phyloP scores from a whole-genome alignment of 148 eudicot genomes.

The Polygonum aviculare region DNA sequence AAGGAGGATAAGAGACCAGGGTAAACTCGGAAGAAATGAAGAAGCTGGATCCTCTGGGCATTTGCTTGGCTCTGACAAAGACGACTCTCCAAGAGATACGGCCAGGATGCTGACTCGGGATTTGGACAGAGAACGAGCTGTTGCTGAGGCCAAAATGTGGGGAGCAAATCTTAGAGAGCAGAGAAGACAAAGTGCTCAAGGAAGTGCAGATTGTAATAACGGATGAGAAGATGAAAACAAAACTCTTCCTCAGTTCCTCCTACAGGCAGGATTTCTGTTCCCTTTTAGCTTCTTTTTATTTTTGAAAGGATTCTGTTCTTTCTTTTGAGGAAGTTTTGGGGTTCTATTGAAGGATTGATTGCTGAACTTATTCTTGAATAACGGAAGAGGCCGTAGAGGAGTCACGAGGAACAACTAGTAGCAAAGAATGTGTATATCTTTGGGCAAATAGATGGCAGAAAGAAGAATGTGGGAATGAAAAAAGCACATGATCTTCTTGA shows the following conservation, averaged over 20 bases:
- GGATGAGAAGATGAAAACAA: not conserved
- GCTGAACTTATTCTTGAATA: not conserved
- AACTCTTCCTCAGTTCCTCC: not conserved
- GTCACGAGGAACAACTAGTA: not conserved
- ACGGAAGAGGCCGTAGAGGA: not conserved
- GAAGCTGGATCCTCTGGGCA: constrained; percentile 48
- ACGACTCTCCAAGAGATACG: constrained; percentile 64
- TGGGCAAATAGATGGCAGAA: not conserved
- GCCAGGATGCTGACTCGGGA: constrained; percentile 51
- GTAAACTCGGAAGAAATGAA: constrained; percentile 40
- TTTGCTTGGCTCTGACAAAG: constrained; percentile 47
- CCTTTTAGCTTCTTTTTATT: not conserved
- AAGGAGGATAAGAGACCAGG: constrained; percentile 28
- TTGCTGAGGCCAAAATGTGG: constrained; percentile 92
- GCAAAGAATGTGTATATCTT: constrained; percentile 1
- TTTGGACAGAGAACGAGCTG: constrained; percentile 66
- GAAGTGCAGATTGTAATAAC: constrained; percentile 6
- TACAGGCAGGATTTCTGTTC: not conserved
- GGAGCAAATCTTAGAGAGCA: constrained; percentile 66
- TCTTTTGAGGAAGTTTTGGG: not conserved
- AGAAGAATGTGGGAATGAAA: constrained; percentile 1
- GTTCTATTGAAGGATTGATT: not conserved
- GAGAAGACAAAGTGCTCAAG: constrained; percentile 47
- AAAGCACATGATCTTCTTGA: not conserved
- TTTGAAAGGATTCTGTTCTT: not conserved